phyloP scores from a whole-genome alignment of 768 basidiomycete species.

The Hericium coralloides region DNA sequence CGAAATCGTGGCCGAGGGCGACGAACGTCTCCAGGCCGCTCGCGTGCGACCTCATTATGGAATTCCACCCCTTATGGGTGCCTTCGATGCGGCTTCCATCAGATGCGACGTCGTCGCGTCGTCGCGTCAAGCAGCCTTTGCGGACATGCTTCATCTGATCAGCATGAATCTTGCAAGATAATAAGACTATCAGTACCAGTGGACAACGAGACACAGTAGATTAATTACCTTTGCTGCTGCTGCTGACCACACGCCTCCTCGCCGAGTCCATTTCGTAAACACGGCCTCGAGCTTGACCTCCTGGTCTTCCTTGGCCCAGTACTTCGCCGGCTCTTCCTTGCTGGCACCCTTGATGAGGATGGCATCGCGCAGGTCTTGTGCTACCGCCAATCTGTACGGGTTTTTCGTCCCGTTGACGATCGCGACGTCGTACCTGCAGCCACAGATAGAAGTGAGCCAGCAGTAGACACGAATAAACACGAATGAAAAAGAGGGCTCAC shows the following conservation, averaged over 20 bases:
- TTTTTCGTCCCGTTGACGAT: not conserved
- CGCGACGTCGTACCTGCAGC: not conserved
- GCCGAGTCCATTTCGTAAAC: slow-evolving; percentile 4
- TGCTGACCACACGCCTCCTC: not conserved
- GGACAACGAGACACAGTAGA: too few relatives aligned
- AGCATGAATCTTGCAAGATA: too few relatives aligned
- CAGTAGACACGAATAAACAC: not conserved
- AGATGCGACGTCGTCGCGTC: slow-evolving; percentile 13
- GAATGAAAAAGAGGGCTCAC: not conserved
- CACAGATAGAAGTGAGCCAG: not conserved
- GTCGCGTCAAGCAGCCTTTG: slow-evolving; percentile 20
- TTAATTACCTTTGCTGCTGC: slow-evolving; percentile 10
- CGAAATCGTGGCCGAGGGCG: slow-evolving; percentile 15
- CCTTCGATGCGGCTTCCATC: slow-evolving; percentile 24
- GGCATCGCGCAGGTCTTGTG: not conserved
- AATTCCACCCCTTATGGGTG: slow-evolving; percentile 22
- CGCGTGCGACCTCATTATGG: slow-evolving; percentile 13
- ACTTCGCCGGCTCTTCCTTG: slow-evolving; percentile 7
- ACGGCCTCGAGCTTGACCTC: slow-evolving; percentile 6
- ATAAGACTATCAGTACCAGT: too few relatives aligned
- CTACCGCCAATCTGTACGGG: not conserved
- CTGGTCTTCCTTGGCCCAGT: slow-evolving; percentile 15
- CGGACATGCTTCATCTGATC: slow-evolving; percentile 19
- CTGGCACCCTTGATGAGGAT: not conserved
- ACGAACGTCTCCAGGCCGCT: slow-evolving; percentile 17